Percentiles rank a stretch among this genome's conserved stretches.
phyloP scores from a whole-genome alignment of 2,329 filamentous ascomycete genomes.

The Neofusicoccum umdonicola region DNA sequence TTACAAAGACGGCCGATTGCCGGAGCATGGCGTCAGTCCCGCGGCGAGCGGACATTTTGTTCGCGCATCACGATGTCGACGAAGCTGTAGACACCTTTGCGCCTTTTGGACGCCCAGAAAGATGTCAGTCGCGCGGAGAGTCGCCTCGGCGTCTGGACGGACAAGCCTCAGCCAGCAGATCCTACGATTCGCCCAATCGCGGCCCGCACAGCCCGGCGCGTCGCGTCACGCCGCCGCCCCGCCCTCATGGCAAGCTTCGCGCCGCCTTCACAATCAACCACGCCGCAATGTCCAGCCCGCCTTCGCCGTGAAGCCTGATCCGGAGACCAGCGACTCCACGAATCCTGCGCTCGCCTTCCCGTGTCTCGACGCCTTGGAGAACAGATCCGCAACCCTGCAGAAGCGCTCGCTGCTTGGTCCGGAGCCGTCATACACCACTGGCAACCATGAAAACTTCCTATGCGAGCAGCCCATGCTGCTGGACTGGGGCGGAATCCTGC shows the following conservation, averaged over 20 bases:
- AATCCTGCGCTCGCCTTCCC: constrained; percentile 43
- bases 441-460: constrained; percentile 75
- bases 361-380: constrained; percentile 42
- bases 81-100: not conserved
- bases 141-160: not conserved
- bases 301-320: constrained; percentile 21
- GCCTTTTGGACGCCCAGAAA: not conserved
- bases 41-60: constrained; percentile 8
- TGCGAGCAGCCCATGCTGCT: constrained; percentile 73
- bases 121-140: constrained; percentile 2
- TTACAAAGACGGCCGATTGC: constrained; percentile 16
- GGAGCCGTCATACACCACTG: constrained; percentile 91
- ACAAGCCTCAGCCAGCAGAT: constrained; percentile 7
- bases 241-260: constrained; percentile 1
- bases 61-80: not conserved
- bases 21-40: constrained; percentile 16
- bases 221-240: not conserved
- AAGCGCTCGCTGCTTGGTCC: constrained; percentile 71
- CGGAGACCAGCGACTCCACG: constrained; percentile 27
- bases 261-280: constrained; percentile 7
- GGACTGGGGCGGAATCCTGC: constrained; percentile 93
- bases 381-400: constrained; percentile 63
- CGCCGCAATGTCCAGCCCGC: constrained; percentile 2
- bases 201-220: not conserved
- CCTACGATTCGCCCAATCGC: constrained; percentile 9